Evolutionary conservation across 192 early-diverging fungal species (phyloP).

Genomic region (Coemansia sp.): DNA sequence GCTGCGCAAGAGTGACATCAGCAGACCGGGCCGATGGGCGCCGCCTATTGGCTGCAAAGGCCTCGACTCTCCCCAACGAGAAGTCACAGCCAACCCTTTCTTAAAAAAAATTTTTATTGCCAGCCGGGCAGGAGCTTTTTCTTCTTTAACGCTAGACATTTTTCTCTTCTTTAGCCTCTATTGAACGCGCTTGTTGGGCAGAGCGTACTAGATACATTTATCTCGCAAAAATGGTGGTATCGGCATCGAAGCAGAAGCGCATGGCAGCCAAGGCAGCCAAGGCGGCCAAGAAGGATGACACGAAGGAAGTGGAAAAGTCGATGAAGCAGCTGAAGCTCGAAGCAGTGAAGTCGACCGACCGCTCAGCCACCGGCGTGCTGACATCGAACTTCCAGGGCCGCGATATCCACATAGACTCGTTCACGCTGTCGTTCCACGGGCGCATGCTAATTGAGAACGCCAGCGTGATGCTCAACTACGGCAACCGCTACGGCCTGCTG

Average conservation of each 20-base stretch:
- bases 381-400: conserved; percentile 85
- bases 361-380: conserved; percentile 87
- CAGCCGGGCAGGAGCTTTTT: neutral
- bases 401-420: conserved; percentile 95
- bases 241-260: conserved; percentile 77
- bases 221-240: conserved; percentile 37
- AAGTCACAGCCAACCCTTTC: too few species aligned
- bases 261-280: conserved; percentile 67
- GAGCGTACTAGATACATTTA: too few species aligned
- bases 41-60: neutral
- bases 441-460: conserved; percentile 92
- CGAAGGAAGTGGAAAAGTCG: conserved; percentile 47
- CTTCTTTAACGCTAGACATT: too few species aligned
- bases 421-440: conserved; percentile 90
- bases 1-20: too few species aligned
- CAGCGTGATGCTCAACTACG: conserved; percentile 96
- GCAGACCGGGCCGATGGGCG: too few species aligned
- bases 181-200: too few species aligned
- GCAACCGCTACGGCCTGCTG: conserved; percentile 93
- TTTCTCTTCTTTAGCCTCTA: neutral
- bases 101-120: conserved; percentile 1
- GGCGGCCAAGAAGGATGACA: conserved; percentile 28
- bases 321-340: conserved; percentile 62
- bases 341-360: conserved; percentile 55
- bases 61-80: conserved; percentile 1